Percentiles rank a stretch among this genome's conserved stretches.
These are phyloP conservation scores for Hypholoma fasciculare DNA, from an alignment of 768 basidiomycete genomes.

Conservation along the genomic window DNA sequence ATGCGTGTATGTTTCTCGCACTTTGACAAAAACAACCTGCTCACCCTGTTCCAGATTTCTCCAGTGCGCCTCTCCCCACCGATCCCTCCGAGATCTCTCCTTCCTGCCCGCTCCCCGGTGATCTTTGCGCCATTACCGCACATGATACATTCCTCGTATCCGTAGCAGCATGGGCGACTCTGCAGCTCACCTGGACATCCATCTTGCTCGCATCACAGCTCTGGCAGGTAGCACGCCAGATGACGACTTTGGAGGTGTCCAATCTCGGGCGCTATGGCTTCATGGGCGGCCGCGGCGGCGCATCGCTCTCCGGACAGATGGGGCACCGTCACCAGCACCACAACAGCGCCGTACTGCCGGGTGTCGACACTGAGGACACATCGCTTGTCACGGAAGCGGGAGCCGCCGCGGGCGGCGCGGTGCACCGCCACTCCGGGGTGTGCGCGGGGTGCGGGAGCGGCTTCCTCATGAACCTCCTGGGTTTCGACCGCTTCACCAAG, in stretches of 20 bases:
- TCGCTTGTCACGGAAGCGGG: constrained; percentile 34
- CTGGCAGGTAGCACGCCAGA: constrained; percentile 92
- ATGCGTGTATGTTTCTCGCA: constrained; percentile 63
- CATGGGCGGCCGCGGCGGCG: constrained; percentile 90
- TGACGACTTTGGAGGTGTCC: constrained; percentile 94
- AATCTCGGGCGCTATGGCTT: constrained; percentile 95
- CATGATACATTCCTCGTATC: constrained; percentile 84
- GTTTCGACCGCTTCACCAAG: constrained; percentile 92
- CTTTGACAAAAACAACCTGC: background rate
- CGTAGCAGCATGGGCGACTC: constrained; percentile 81
- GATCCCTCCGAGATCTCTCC: constrained; percentile 44
- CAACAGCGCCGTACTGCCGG: constrained; percentile 29
- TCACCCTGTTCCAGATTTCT: constrained; percentile 49
- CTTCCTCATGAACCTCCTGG: constrained; percentile 89
- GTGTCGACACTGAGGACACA: constrained; percentile 48
- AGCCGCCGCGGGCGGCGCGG: constrained; percentile 29
- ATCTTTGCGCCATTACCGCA: constrained; percentile 70
- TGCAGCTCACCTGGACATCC: constrained; percentile 94
- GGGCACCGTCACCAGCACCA: constrained; percentile 63
- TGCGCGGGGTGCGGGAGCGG: constrained; percentile 49
- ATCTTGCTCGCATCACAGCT: constrained; percentile 84
- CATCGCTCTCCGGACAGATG: constrained; percentile 71
- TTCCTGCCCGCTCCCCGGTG: constrained; percentile 66
- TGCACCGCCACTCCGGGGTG: constrained; percentile 46
- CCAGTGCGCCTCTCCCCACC: constrained; percentile 37